Conservation (phyloP, 129 eudicot species). For the Heracleum sosnowskyi region DNA sequence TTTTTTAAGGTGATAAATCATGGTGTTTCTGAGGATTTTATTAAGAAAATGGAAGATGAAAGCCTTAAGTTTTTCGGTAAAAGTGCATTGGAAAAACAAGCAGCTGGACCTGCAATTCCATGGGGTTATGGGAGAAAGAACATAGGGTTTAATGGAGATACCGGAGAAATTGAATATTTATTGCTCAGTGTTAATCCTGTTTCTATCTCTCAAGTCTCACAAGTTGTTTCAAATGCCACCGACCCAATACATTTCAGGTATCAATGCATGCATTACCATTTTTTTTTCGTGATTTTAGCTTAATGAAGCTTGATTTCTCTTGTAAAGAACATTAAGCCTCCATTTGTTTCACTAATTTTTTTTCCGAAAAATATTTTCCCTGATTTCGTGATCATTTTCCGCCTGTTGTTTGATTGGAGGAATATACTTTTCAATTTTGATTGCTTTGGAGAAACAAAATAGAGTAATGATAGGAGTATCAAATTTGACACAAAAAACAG, state of each 20-base stretch:
- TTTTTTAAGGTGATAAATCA: conserved; percentile 82
- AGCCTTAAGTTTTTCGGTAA: conserved; percentile 44
- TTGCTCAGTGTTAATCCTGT: conserved; percentile 27
- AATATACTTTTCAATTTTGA: too few relatives aligned
- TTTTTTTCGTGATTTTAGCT: neutral
- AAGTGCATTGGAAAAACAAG: conserved; percentile 43
- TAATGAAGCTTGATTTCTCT: neutral
- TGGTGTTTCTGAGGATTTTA: conserved; percentile 46
- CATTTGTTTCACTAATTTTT: neutral
- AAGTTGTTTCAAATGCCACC: conserved; percentile 18
- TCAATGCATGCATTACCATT: neutral
- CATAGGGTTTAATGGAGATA: conserved; percentile 67
- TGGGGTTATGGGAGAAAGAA: conserved; percentile 73
- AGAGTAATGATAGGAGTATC: too few relatives aligned
- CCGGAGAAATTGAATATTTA: conserved; percentile 76
- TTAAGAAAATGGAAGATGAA: conserved; percentile 50
- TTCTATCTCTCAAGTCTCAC: conserved; percentile 1
- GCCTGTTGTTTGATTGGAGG: too few relatives aligned
- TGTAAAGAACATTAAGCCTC: neutral
- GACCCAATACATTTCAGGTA: conserved; percentile 56
- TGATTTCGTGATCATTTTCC: too few relatives aligned
- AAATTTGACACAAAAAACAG: too few relatives aligned
- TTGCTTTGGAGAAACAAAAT: too few relatives aligned
- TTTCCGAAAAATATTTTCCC: neutral
- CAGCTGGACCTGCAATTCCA: conserved; percentile 56